Conservation (phyloP, 768 basidiomycete species). For the Rhodotorula paludigena region DNA sequence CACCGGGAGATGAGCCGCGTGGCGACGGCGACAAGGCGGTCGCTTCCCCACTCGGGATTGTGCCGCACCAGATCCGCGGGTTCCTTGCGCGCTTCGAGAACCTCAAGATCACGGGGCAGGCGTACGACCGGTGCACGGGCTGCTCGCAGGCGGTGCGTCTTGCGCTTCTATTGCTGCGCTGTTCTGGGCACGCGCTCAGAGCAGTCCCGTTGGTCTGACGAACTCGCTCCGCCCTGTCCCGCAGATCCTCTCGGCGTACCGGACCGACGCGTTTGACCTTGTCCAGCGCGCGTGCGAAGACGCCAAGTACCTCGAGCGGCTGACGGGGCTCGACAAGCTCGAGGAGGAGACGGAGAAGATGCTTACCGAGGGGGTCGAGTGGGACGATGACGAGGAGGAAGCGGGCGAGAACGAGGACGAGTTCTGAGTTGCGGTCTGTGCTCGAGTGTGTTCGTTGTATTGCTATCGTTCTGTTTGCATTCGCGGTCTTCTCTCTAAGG, state of each 20-base stretch:
- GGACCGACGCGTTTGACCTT: constrained; percentile 72
- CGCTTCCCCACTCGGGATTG: constrained; percentile 64
- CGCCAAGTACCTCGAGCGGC: constrained; percentile 61
- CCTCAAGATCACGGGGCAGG: constrained; percentile 75
- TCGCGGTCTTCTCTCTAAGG: too few species aligned
- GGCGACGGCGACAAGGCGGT: too few species aligned
- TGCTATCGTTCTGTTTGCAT: too few species aligned
- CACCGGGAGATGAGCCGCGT: too few species aligned
- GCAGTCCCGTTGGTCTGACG: too few species aligned
- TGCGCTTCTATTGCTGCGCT: too few species aligned
- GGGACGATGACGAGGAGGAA: constrained; percentile 59
- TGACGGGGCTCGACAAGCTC: constrained; percentile 75
- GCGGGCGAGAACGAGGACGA: background rate
- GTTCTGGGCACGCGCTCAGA: too few species aligned
- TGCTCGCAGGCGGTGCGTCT: constrained; percentile 68
- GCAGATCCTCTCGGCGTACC: constrained; percentile 77
- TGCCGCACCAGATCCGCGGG: constrained; percentile 91
- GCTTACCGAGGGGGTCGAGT: constrained; percentile 62
- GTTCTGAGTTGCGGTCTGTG: background rate
- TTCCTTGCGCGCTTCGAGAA: constrained; percentile 81
- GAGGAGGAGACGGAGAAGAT: constrained; percentile 68
- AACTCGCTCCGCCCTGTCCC: too few species aligned
- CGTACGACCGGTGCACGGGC: constrained; percentile 82
- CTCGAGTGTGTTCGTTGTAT: background rate
- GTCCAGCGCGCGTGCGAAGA: constrained; percentile 78